Base-by-base conservation (phyloP, 345 rosid species). In the Brassica rapa region DNA sequence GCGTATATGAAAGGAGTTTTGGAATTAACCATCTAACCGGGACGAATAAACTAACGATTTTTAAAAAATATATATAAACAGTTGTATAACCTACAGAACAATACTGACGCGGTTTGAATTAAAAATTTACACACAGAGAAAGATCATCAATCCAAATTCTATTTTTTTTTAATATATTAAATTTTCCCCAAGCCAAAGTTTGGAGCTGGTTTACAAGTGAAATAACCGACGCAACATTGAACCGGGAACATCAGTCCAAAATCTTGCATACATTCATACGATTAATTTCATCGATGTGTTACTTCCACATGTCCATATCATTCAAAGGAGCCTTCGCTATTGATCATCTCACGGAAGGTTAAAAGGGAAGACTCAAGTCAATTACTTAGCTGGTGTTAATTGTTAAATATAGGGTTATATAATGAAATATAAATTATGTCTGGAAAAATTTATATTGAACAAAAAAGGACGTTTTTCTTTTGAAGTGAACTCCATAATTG, bases 401-500 rank as follows among this genome's bases (percentile, higher is more conserved):
- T 39, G 46, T 39, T 39, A 35, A 35, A 35, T 24, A 24, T 19
- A 19, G 1, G 27, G 63, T 4, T 55, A 59, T 23, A 68, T 15
- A 2, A 37, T 0, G 25, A 24, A 72, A 0, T 41, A 21, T 8
- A 37, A 43, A 41, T 8, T 53, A 33, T 9, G 23, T 23, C 32
- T n/a, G 8, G 35, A 62, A 9, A 63, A 6, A 43, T 43, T 68
- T 49, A 56, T 10, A 49, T 49, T n/a, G 57, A 25, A 55, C 56
- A 33, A 53, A 63, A 9, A 39, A 14, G 9, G 60, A 56, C 32
- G 1, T 72, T 66, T 39, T 29, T 55, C 51, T 71, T 16, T 56
- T 19, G 30, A 70, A 70, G 21, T n/a, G 43, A 61, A 62, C 46
- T 77, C 29, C 33, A 64, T 53, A 70, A 70, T 41, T 72, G 21